These are phyloP conservation scores for Candida germanica DNA, from an alignment of 805 yeast species.

Conservation along the genomic window DNA sequence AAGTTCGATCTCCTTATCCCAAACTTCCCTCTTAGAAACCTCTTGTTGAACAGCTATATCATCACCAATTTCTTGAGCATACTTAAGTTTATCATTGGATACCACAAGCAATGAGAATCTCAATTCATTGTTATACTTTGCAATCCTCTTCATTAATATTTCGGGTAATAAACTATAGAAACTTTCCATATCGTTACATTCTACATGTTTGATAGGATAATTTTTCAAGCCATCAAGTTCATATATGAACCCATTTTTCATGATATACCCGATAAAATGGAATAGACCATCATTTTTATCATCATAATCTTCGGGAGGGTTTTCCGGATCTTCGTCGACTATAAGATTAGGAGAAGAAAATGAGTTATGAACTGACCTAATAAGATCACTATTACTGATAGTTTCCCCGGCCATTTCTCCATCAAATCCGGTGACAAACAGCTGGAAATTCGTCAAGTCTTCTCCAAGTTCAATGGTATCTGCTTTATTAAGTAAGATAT, in stretches of 20 bases:
- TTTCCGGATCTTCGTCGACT: slow-evolving; percentile 38
- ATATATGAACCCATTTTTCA: slow-evolving; percentile 43
- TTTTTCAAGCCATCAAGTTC: slow-evolving; percentile 63
- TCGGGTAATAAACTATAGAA: slow-evolving; percentile 40
- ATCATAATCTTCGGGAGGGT: slow-evolving; percentile 19
- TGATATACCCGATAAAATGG: slow-evolving; percentile 59
- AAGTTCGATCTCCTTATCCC: slow-evolving; percentile 54
- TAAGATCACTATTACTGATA: slow-evolving; percentile 54
- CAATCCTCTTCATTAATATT: slow-evolving; percentile 46
- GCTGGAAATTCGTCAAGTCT: slow-evolving; percentile 45
- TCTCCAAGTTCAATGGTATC: slow-evolving; percentile 43
- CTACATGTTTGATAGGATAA: slow-evolving; percentile 51
- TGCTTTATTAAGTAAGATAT: slow-evolving; percentile 42
- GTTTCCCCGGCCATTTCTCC: slow-evolving; percentile 59
- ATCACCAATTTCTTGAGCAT: slow-evolving; percentile 39
- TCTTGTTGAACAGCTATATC: slow-evolving; percentile 36
- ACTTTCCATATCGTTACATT: slow-evolving; percentile 38
- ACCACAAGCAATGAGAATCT: slow-evolving; percentile 57
- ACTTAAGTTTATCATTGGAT: slow-evolving; percentile 46
- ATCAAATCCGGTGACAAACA: slow-evolving; percentile 53
- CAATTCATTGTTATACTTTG: slow-evolving; percentile 47
- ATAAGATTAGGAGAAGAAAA: slow-evolving; percentile 55
- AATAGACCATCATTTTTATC: slow-evolving; percentile 51
- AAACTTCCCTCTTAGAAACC: slow-evolving; percentile 43
- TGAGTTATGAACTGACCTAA: slow-evolving; percentile 58